Evolutionary conservation across 495 filamentous ascomycete genomes (phyloP).

Genomic region (Parachaetomium inaequale): DNA sequence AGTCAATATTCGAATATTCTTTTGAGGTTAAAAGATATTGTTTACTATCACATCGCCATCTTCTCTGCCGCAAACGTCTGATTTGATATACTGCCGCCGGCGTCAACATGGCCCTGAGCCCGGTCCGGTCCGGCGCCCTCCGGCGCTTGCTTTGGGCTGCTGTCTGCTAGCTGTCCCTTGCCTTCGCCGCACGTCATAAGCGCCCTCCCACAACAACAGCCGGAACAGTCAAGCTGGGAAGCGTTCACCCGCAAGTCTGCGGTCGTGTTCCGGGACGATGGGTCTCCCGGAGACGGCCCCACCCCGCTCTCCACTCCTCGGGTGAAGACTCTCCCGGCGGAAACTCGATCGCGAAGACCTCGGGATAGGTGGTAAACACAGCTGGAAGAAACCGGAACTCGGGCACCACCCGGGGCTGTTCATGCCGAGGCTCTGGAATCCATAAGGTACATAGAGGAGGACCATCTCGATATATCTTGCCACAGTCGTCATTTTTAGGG

Average conservation of each 20-base stretch:
- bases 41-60: neutral
- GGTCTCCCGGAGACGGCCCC: neutral
- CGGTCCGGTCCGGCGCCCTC: neutral
- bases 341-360: neutral
- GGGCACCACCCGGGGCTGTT: neutral
- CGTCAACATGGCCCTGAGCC: neutral
- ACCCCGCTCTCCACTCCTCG: constrained; percentile 5
- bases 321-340: constrained; percentile 20
- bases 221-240: neutral
- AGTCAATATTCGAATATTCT: too few relatives aligned
- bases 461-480: neutral
- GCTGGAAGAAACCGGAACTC: neutral
- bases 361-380: neutral
- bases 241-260: neutral
- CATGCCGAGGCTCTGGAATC: neutral
- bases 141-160: neutral
- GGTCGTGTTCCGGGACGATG: neutral
- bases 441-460: neutral
- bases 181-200: neutral
- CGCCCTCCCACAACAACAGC: neutral
- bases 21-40: too few relatives aligned
- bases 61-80: neutral
- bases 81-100: neutral
- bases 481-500: neutral
- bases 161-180: neutral